Conservation (phyloP, 768 basidiomycete species). For the Podaxis sp. region DNA sequence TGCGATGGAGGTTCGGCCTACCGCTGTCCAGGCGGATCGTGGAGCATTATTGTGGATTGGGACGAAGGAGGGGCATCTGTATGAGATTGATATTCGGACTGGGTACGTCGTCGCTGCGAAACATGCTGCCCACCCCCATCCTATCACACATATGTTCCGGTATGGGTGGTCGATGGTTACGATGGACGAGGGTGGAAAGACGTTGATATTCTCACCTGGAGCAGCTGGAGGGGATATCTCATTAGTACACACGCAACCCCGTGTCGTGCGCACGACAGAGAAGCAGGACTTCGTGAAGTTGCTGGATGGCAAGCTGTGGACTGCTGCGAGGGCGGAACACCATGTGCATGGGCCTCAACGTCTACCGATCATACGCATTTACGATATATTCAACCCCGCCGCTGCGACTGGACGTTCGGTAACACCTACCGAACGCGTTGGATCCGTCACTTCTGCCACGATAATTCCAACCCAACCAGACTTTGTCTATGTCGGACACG, state of each 20-base stretch:
- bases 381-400: conserved; percentile 69
- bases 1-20: conserved; percentile 75
- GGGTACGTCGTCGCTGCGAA: conserved; percentile 59
- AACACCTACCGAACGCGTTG: conserved; percentile 68
- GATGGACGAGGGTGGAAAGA: conserved; percentile 85
- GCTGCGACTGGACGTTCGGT: conserved; percentile 55
- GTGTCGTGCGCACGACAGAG: conserved; percentile 70
- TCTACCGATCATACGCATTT: conserved; percentile 76
- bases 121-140: conserved; percentile 59
- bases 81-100: conserved; percentile 75
- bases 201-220: conserved; percentile 63
- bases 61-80: conserved; percentile 85
- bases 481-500: conserved; percentile 83
- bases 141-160: conserved; percentile 76
- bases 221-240: conserved; percentile 41
- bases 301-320: conserved; percentile 81
- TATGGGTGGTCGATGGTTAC: conserved; percentile 70
- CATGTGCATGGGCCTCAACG: conserved; percentile 32
- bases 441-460: conserved; percentile 81
- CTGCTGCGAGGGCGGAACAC: conserved; percentile 55
- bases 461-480: conserved; percentile 67
- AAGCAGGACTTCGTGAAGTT: conserved; percentile 80
- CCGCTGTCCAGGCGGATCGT: conserved; percentile 40
- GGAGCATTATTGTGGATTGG: conserved; percentile 82
- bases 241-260: conserved; percentile 49